Percentiles rank a stretch among this genome's conserved stretches.
Evolutionary conservation across 2,329 filamentous ascomycete genomes (phyloP).

Genomic region (Metarhizium guizhouense): DNA sequence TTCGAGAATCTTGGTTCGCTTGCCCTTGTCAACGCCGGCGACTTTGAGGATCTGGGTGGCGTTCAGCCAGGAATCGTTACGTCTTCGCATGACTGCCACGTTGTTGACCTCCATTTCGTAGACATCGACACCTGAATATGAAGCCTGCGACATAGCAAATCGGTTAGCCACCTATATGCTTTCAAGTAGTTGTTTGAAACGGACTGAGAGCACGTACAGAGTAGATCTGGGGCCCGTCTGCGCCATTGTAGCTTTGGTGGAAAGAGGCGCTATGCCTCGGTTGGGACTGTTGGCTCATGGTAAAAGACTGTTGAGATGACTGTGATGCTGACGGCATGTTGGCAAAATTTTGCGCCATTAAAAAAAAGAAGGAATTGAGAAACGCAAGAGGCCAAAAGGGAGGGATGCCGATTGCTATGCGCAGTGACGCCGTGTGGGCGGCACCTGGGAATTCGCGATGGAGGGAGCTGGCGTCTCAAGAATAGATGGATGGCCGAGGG

Average conservation of each 20-base stretch:
- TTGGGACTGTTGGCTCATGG: constrained; percentile 47
- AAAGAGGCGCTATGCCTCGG: constrained; percentile 28
- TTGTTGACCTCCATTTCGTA: constrained; percentile 98
- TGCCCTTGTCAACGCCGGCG: constrained; percentile 93
- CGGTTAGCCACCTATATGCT: neutral
- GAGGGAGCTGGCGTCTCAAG: constrained; percentile 2
- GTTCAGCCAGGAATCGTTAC: constrained; percentile 93
- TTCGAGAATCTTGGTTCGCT: constrained; percentile 93
- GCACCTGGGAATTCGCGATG: neutral
- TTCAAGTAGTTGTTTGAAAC: neutral
- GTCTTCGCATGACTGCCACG: constrained; percentile 89
- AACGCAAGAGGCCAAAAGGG: neutral
- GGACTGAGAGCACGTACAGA: constrained; percentile 35
- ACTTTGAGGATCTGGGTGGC: constrained; percentile 98
- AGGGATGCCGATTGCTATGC: neutral
- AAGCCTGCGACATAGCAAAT: constrained; percentile 42
- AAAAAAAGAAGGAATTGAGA: neutral
- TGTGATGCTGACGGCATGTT: constrained; percentile 36
- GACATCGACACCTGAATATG: constrained; percentile 91
- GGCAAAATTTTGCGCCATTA: neutral
- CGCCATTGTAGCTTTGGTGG: constrained; percentile 22
- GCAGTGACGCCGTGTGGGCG: neutral
- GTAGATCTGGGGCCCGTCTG: constrained; percentile 49
- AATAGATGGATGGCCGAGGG: neutral
- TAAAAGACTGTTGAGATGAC: constrained; percentile 47